Base-by-base conservation (phyloP, 805 yeast species). In the Ogataea nitratoaversa region DNA sequence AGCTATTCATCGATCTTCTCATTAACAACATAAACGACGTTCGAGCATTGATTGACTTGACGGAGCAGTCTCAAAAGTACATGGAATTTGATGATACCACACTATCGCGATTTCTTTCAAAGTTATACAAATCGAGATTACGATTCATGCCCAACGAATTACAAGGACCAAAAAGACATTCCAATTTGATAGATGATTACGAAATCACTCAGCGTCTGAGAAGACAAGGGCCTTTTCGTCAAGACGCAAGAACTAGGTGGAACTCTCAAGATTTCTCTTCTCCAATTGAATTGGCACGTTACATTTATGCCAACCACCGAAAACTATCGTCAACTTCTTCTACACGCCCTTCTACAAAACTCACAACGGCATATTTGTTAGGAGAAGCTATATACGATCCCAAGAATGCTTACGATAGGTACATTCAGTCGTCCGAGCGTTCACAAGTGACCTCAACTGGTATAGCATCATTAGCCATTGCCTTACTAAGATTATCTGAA, bases 401-500 rank as follows among this genome's bases (percentile, higher is more conserved):
- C 0, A 30, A 47, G 6, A 42, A 43, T 2, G 54, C 69, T 0
- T 63, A 52, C 42, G 37, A 45, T 1, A 49, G 60, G 19, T 70
- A 63, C 43, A 29, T 39, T 5, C 27, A 42, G 3, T 40, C 53
- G 24, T 40, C 56, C 3, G 28, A 38, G 3, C 34, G 30, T 42
- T 52, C 40, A 9, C 49, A 42, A 36, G 37, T 34, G 41, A 59
- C 47, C 24, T 53, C 46, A 44, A 48, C 37, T n/a, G 60, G 67
- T 1, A 43, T 75, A 2, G 43, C 62, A 3, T 72, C 80, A 0
- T 59, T 83, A 19, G 65, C 83, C 23, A 54, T 65, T 1, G 79
- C 83, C 0, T 69, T 82, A 5, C 53, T 63, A 47, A 52, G 56
- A 28, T 40, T 57, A 29, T 41, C 46, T 29, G 58, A 53, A 38